Base-by-base conservation (phyloP, 2,329 filamentous ascomycete species). In the Pseudogymnoascus sp. region DNA sequence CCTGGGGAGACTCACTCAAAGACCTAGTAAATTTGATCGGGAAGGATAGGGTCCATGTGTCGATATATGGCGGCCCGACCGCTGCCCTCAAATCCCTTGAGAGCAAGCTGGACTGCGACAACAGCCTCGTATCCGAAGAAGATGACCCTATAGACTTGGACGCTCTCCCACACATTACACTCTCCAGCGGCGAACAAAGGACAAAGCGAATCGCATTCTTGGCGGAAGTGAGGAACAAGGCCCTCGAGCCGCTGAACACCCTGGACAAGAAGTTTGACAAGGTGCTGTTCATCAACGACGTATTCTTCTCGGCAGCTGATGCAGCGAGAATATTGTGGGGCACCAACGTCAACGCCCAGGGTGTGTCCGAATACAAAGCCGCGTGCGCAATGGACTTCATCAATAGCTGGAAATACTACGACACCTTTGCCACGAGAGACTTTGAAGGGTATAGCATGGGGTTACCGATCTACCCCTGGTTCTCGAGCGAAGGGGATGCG, bases 141-240 rank as follows among this genome's bases (percentile, higher is more conserved):
- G 78, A 84, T 9, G 65, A 72, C 2, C 67, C 68, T 15, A 71
- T 90, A 43, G 76, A 85, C 62, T 69, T 85, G 39, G 72, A 74
- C n/a, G 72, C 74, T 1, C 76, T 90, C 1, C 81, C 82, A 4
- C 82, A 81, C 60, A 75, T 89, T 50, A 80, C 76, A 2, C 75
- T 89, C 36, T 85, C 86, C 2, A 82, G 82, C 62, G 87, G 87
- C 0, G 78, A 80, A 38, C 75, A 76, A 39, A 81, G 84, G n/a
- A 77, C 87, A 37, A 90, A 90, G 71, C 81, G 89, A n/a, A 85
- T 91, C 43, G 81, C 85, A 30, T 91, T 87, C 71, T 77, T 91
- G 18, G 86, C 89, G 11, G 83, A 87, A 70, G 84, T 90, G 58
- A 82, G 89, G 58, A 91, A 91, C 71, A 81, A 82, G 50, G 88